Base-by-base conservation (phyloP, 2,329 filamentous ascomycete genomes). In the Fusarium denticulatum region DNA sequence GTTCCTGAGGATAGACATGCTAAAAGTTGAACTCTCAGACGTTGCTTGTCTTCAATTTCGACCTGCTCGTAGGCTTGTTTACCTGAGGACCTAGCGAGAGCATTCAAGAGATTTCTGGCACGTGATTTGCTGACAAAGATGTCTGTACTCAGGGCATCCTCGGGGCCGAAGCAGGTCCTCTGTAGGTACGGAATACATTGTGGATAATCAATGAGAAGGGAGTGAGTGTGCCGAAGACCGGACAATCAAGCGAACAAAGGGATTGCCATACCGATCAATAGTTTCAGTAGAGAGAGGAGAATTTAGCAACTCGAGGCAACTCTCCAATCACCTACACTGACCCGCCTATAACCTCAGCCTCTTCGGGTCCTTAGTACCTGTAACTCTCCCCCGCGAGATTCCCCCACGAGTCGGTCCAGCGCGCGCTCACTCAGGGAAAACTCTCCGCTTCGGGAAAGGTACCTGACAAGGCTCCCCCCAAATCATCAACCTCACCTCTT, bases 401-500 rank as follows among this genome's bases (percentile, higher is more conserved):
- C 46, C 69, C 67, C 68, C 59, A 50, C 59, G 47, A 71, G 73
- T 58, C 57, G 53, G 67, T 61, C 56, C 74, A 73, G 71, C 42
- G 71, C 71, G 71, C 71, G 67, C 71, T 73, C 74, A 67, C 69
- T 70, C 69, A 75, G 78, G 76, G 73, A 76, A 81, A 80, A 81
- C 79, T 80, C 81, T 74, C 82, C 82, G 81, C 81, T 83, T 83
- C 76, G 79, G 82, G 80, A 81, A 80, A 81, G 80, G 79, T 80
- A 69, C 67, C 67, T 69, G 63, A 78, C 80, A 78, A 78, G 79
- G 78, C 78, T 78, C 79, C 78, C 80, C 83, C 83, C 81, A 82
- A 85, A 85, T 81, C 82, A 83, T 86, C 82, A 87, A 89, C 87
- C 84, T 89, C 88, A 88, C 82, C 84, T 85, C 85, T 86, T 81